phyloP scores from a whole-genome alignment of 148 eudicot genomes.

The Chenopodium quinoa region DNA sequence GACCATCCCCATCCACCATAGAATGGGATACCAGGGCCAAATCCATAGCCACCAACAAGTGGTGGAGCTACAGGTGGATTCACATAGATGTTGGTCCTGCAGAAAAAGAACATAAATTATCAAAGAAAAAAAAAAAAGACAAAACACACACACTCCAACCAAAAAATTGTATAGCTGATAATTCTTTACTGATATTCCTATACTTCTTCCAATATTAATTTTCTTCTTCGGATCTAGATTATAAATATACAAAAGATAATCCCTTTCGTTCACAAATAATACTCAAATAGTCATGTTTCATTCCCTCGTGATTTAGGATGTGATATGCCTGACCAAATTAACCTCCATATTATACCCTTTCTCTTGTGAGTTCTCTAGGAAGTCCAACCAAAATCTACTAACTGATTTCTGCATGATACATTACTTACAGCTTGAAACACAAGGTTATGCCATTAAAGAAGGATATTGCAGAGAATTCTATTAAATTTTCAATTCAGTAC shows the following conservation, averaged over 20 bases:
- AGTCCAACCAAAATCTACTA: too few relatives aligned
- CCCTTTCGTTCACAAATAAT: not conserved
- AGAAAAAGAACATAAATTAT: not conserved
- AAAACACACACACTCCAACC: too few relatives aligned
- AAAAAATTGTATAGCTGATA: not conserved
- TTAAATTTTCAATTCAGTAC: too few relatives aligned
- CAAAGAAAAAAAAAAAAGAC: not conserved
- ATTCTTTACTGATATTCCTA: not conserved
- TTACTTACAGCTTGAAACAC: not conserved
- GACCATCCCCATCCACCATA: constrained; percentile 99
- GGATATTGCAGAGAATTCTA: not conserved
- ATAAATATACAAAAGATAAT: not conserved
- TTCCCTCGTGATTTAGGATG: too few relatives aligned
- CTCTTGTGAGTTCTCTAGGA: not conserved
- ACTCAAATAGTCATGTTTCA: not conserved
- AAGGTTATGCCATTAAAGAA: not conserved
- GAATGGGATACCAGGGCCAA: constrained; percentile 60
- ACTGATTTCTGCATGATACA: not conserved
- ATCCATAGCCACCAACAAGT: constrained; percentile 85
- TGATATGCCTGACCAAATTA: not conserved
- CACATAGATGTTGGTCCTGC: constrained; percentile 85
- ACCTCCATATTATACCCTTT: not conserved
- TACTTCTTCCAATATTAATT: too few relatives aligned
- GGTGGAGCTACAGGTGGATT: constrained; percentile 96
- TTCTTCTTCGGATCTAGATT: not conserved